phyloP scores from a whole-genome alignment of 2,329 filamentous ascomycete genomes.

The Ophiostoma angusticollis region DNA sequence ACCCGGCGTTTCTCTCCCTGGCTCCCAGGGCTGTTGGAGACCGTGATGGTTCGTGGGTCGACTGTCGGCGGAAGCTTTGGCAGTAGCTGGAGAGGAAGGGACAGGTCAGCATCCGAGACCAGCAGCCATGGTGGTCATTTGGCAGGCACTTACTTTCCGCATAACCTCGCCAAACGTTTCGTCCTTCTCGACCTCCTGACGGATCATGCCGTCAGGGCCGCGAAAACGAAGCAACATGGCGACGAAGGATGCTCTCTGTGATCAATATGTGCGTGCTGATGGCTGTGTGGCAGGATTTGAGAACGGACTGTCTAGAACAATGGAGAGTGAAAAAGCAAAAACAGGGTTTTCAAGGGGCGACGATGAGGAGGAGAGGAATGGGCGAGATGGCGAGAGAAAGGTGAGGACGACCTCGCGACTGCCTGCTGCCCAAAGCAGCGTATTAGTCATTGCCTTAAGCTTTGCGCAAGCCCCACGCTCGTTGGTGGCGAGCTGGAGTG shows the following conservation, averaged over 20 bases:
- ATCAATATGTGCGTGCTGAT: neutral
- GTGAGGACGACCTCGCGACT: too few species aligned
- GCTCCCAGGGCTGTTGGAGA: slow-evolving; percentile 48
- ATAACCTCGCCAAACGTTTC: slow-evolving; percentile 58
- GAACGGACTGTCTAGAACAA: too few species aligned
- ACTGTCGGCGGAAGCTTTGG: slow-evolving; percentile 48
- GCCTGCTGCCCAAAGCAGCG: too few species aligned
- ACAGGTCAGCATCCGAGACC: neutral
- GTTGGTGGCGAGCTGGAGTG: slow-evolving; percentile 1
- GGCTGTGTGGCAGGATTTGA: too few species aligned
- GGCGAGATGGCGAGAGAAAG: too few species aligned
- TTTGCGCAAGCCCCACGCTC: too few species aligned
- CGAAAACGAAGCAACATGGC: slow-evolving; percentile 76
- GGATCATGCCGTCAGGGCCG: slow-evolving; percentile 85
- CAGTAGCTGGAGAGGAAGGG: slow-evolving; percentile 33
- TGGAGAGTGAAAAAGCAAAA: too few species aligned
- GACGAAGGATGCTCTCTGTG: slow-evolving; percentile 13
- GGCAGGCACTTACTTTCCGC: slow-evolving; percentile 36
- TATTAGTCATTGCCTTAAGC: too few species aligned
- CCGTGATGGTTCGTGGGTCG: slow-evolving; percentile 43
- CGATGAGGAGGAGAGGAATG: too few species aligned
- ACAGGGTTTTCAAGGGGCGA: too few species aligned
- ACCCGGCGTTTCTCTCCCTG: slow-evolving; percentile 43
- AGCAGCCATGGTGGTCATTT: too few species aligned
- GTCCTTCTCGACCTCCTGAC: slow-evolving; percentile 62